Percentiles rank a stretch among this genome's conserved stretches.
Conservation (phyloP, 257 asterid species). For the Nicotiana attenuata region DNA sequence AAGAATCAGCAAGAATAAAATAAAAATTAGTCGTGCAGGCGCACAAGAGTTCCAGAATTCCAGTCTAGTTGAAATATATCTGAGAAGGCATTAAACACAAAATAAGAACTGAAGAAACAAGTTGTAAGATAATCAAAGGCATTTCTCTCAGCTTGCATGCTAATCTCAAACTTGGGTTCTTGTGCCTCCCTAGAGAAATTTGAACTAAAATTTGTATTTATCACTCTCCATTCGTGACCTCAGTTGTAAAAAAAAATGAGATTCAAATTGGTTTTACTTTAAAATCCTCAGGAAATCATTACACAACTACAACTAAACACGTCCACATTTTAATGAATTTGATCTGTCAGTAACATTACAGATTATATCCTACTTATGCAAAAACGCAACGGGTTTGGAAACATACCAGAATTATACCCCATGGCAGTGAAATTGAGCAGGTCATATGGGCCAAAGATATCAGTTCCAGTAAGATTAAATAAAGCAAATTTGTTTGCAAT, state of each 20-base stretch:
- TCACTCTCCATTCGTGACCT: not conserved
- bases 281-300: not conserved
- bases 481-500: constrained; percentile 36
- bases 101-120: not conserved
- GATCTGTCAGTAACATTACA: not conserved
- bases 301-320: not conserved
- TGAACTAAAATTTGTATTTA: not conserved
- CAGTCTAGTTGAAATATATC: not conserved
- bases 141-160: constrained; percentile 1
- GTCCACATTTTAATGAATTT: not conserved
- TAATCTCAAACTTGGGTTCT: not conserved
- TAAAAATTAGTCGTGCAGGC: not conserved
- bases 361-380: not conserved
- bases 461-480: constrained; percentile 30
- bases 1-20: constrained; percentile 1
- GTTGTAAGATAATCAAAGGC: not conserved
- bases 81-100: not conserved
- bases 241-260: not conserved
- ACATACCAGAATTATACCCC: constrained; percentile 38
- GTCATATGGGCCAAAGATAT: constrained; percentile 49
- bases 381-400: not conserved
- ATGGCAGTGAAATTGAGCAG: constrained; percentile 44
- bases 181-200: not conserved
- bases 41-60: not conserved
- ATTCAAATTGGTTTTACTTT: not conserved